These are phyloP conservation scores for Rubia occidens DNA, from an alignment of 305 asterid genomes.

Conservation along the genomic window DNA sequence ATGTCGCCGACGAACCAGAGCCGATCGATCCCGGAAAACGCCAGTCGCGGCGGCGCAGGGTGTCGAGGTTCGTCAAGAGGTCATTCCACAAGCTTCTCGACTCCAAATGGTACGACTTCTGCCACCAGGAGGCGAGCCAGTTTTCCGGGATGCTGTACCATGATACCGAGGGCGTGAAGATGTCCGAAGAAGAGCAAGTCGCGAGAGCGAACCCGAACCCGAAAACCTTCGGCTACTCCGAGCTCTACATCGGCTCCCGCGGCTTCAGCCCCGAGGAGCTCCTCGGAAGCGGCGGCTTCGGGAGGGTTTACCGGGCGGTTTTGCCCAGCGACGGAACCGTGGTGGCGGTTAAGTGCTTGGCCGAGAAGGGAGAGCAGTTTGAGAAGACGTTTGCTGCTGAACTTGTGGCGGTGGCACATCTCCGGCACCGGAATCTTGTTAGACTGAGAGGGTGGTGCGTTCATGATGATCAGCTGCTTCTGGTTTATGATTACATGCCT, in stretches of 20 bases:
- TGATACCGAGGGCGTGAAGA: slow-evolving; percentile 68
- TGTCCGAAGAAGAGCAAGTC: slow-evolving; percentile 33
- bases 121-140: slow-evolving; percentile 25
- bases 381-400: slow-evolving; percentile 95
- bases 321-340: slow-evolving; percentile 80
- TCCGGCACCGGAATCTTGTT: slow-evolving; percentile 94
- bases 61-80: slow-evolving; percentile 27
- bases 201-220: slow-evolving; percentile 63
- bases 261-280: slow-evolving; percentile 50
- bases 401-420: slow-evolving; percentile 86
- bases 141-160: slow-evolving; percentile 38
- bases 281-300: slow-evolving; percentile 91
- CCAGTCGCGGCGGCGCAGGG: slow-evolving; percentile 19
- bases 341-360: slow-evolving; percentile 84
- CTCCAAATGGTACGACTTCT: slow-evolving; percentile 30
- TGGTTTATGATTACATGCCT: slow-evolving; percentile 95
- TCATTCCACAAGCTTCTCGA: slow-evolving; percentile 30
- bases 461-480: slow-evolving; percentile 58
- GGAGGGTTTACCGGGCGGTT: slow-evolving; percentile 64
- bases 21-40: slow-evolving; percentile 14
- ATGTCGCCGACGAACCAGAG: slow-evolving; percentile 24
- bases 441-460: slow-evolving; percentile 89
- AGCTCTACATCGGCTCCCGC: slow-evolving; percentile 74
- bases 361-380: slow-evolving; percentile 60
- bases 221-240: slow-evolving; percentile 73